These are phyloP conservation scores for Colletotrichum lentis DNA, from an alignment of 2,329 filamentous ascomycete species.

Conservation along the genomic window DNA sequence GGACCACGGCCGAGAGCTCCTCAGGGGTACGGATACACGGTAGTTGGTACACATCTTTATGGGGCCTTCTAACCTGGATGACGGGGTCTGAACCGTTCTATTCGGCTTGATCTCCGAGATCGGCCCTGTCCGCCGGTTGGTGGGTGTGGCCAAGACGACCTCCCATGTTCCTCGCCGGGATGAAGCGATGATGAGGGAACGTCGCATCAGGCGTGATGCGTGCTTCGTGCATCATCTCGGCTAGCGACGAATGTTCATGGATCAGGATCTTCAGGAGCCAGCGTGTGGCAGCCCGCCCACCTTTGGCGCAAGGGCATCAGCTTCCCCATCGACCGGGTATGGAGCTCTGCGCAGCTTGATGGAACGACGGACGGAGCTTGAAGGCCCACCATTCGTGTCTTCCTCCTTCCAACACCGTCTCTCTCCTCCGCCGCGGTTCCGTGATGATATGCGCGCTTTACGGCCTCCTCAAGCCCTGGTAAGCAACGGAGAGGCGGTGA, in stretches of 20 bases:
- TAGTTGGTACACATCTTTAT: no score
- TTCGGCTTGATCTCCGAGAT: slow-evolving; percentile 4
- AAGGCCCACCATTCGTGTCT: neutral
- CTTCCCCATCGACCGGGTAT: neutral
- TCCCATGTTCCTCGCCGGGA: neutral
- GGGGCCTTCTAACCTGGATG: neutral
- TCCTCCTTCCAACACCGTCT: neutral
- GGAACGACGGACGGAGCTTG: neutral
- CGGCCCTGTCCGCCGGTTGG: neutral
- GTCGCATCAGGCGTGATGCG: neutral
- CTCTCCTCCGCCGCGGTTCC: no score
- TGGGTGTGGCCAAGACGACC: neutral
- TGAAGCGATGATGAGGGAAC: neutral
- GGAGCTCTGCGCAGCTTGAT: neutral
- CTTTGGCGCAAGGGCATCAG: neutral
- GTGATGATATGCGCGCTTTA: neutral
- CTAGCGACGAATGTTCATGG: no score
- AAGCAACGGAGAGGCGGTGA: neutral
- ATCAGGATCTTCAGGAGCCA: neutral
- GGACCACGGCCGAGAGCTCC: neutral
- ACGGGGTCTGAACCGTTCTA: neutral
- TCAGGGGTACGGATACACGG: no score
- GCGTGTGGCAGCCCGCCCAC: neutral
- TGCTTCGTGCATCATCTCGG: neutral
- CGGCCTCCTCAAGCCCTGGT: neutral